phyloP scores from a whole-genome alignment of 106 monocot genomes.

The Phalaenopsis aphrodite region DNA sequence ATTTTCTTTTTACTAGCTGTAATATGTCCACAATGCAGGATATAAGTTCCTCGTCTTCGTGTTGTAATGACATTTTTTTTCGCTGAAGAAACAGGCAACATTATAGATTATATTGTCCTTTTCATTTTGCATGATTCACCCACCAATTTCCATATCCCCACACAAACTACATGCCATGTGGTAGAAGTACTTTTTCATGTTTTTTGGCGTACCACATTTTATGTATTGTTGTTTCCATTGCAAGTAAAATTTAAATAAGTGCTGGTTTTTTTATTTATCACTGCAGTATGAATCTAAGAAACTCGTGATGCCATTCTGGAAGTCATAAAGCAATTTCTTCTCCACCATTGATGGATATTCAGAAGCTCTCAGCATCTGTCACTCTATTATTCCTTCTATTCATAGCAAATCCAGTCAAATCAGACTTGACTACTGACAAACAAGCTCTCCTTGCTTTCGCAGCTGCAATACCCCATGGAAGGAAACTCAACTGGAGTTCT shows the following conservation, averaged over 20 bases:
- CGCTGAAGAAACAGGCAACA: background rate
- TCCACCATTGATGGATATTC: constrained; percentile 23
- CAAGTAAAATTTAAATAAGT: background rate
- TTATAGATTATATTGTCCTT: too few relatives aligned
- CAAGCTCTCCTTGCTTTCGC: constrained; percentile 74
- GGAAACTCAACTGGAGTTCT: constrained; percentile 73
- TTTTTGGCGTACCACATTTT: background rate
- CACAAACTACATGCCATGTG: background rate
- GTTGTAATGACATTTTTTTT: background rate
- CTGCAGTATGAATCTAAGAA: background rate
- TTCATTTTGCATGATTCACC: too few relatives aligned
- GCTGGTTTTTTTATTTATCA: constrained; percentile 1
- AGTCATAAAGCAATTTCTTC: background rate
- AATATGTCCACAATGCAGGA: too few relatives aligned
- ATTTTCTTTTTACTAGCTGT: background rate
- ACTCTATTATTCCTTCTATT: constrained; percentile 20
- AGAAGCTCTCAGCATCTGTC: constrained; percentile 7
- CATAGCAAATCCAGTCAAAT: constrained; percentile 11
- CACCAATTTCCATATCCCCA: too few relatives aligned
- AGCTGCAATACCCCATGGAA: constrained; percentile 57
- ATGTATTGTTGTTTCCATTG: background rate
- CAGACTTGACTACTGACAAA: constrained; percentile 65
- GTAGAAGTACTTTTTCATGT: background rate
- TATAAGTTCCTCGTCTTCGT: background rate
- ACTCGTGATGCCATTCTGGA: background rate